Evolutionary conservation across 176 grass and related monocot genomes (phyloP).

Genomic region (Phoenix dactylifera): DNA sequence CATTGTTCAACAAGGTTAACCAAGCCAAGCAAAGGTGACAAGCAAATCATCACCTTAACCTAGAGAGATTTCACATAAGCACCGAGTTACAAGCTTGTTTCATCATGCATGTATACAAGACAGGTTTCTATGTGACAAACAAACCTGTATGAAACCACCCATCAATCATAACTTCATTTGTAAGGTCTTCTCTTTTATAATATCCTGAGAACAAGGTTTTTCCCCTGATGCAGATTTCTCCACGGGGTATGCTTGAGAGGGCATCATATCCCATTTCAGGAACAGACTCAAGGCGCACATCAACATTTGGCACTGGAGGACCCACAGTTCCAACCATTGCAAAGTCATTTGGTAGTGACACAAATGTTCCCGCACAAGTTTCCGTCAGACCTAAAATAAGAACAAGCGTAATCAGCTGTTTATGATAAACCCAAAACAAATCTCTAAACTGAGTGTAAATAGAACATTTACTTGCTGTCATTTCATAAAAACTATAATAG

Average conservation of each 20-base stretch:
- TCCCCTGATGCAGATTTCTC: constrained; percentile 81
- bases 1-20: too few species aligned
- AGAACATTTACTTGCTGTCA: too few species aligned
- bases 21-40: too few species aligned
- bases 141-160: constrained; percentile 99
- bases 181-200: constrained; percentile 78
- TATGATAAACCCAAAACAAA: too few species aligned
- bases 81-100: too few species aligned
- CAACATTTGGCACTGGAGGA: constrained; percentile 49
- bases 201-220: constrained; percentile 76
- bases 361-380: constrained; percentile 72
- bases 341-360: constrained; percentile 52
- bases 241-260: constrained; percentile 44
- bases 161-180: constrained; percentile 69
- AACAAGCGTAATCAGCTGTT: background rate
- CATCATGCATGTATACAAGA: too few species aligned
- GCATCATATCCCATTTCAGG: constrained; percentile 91
- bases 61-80: too few species aligned
- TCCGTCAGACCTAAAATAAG: constrained; percentile 67
- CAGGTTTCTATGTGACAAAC: background rate
- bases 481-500: too few species aligned
- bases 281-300: constrained; percentile 73
- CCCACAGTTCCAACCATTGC: constrained; percentile 84
- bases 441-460: too few species aligned
- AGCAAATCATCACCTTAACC: too few species aligned